Evolutionary conservation across 1,139 yeast genomes (phyloP), one percentile per base, ranked within the genome.

Genomic region (Casaregolazyma lundiana): DNA sequence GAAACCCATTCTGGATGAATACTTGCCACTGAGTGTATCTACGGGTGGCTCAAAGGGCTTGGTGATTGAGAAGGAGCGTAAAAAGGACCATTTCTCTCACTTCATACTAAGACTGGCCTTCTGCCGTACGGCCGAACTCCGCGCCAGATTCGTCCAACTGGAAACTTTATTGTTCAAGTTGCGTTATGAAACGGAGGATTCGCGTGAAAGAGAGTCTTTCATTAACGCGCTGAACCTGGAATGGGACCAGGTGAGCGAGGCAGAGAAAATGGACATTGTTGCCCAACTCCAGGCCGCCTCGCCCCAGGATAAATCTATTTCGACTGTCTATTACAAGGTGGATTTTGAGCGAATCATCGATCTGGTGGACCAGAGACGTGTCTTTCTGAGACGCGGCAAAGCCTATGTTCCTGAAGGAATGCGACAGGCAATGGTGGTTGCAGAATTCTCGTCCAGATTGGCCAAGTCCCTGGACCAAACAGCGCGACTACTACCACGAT

Each of bases 31-130:
- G 58, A 68, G 74, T 38, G 52, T 67, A 11, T 17, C 49, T 11
- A 46, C 48, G 18, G 21, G 48, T 6, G 37, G 48, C 41, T 19
- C 51, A 44, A 43, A 52, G 43, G 17, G 26, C 2, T n/a, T 41
- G 15, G 6, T 6, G 11, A 35, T 50, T 13, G 63, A 58, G 11
- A 52, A 64, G 37, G 95, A 88, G 62, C 76, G 95, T 53, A 77
- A 77, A 55, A 92, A 90, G 63, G 99, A 92, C 65, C 92, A 88
- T 61, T 89, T 87, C 63, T 85, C 96, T 13, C 99, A 92, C 66
- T 92, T 72, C 61, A 90, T 90, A 38, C 70, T 92, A 53, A 72
- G 97, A 49, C 71, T 92, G 44, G 96, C 95, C 45, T 92, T 92
- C 62, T 87, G 97, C 61, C 78, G 96, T 52, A 78, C 84, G n/a